Evolutionary conservation across 2,329 filamentous ascomycete genomes (phyloP), one percentile per base, ranked within the genome.

Genomic region (Dothiorella sarmentorum): DNA sequence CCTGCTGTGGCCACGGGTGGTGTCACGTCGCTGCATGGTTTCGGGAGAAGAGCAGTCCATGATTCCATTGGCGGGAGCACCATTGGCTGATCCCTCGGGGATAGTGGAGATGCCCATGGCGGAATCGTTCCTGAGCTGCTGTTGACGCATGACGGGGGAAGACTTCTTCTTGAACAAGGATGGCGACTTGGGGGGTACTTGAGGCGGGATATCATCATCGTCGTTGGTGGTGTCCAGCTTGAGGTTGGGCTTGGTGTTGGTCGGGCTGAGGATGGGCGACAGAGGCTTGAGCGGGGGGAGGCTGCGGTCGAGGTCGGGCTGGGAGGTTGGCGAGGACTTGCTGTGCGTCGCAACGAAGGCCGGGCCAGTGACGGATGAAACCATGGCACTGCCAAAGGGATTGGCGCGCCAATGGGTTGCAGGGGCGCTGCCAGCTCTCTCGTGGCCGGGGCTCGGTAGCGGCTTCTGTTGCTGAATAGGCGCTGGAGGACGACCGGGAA

Each of bases 301-400:
- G 57, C 24, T 37, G 3, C 18, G 45, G 3, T 45, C 57, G 22
- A 45, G n/a, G 31, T 33, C 38, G 20, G 38, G 47, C 29, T 18
- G 37, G 17, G 57, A 29, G 17, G 44, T 35, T 11, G 57, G 38
- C 15, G 57, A 45, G 15, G 38, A 38, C 38, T 59, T 59, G n/a
- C 47, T 29, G 20, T 40, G 49, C 63, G 43, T 29, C 61, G 61
- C 35, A 65, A 58, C 26, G 4, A 67, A 63, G 10, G 70, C 68
- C 42, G 72, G 73, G 2, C 71, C 70, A 31, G 70, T 73, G 22
- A 75, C 67, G 56, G 71, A 72, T 29, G 70, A 68, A 27, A 72
- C 66, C 64, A 74, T 67, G 42, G 73, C 72, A 68, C 74, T 72
- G 18, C 72, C 72, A 59, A 75, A 74, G 3, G 72, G 72, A 43